Base-by-base conservation (phyloP, 2,329 filamentous ascomycete genomes). In the Atkinsonella texensis region DNA sequence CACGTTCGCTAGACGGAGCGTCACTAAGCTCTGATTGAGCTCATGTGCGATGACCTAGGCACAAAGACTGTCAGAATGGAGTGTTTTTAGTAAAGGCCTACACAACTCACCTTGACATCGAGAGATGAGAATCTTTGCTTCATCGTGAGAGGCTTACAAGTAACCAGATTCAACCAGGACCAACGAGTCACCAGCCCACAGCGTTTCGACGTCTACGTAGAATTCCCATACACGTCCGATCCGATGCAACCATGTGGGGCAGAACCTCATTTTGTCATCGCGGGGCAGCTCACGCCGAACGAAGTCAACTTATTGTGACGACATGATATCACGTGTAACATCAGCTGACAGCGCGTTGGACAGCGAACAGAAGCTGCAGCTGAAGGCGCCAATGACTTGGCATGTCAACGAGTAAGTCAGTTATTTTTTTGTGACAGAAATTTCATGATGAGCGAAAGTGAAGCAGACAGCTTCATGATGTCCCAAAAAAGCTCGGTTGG, bases 41-140 rank as follows among this genome's bases (percentile, higher is more conserved):
- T 98, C 93, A 66, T 95, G 88, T 52, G 89, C 86, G 64, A 97
- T 94, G 69, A 95, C 89, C 88, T 95, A 40, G 35, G 10, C 3
- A 18, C 17, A 13, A 39, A 46, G 18, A 33, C 43, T 44, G 54
- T 56, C 48, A 53, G 53, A 40, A 18, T 12, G 54, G 53, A 23
- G 45, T 49, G 49, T 56, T 39, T 33, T 5, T n/a, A 23, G 8
- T 47, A 51, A 9, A 8, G 17, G 18, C 4, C 23, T 12, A 23
- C 42, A 43, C 12, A 51, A 51, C 49, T 8, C 63, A 81, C 83
- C 73, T 84, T 85, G 61, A 89, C 84, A 64, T 89, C 85, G 52
- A 89, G 67, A n/a, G 85, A 88, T 12, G 84, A 88, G 66, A 87
- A 88, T 59, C 85, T 74, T 66, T 88, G 85, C 75, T 89, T 89